These are phyloP conservation scores for Capsella rubella DNA, from an alignment of 441 rosid genomes.

Conservation along the genomic window DNA sequence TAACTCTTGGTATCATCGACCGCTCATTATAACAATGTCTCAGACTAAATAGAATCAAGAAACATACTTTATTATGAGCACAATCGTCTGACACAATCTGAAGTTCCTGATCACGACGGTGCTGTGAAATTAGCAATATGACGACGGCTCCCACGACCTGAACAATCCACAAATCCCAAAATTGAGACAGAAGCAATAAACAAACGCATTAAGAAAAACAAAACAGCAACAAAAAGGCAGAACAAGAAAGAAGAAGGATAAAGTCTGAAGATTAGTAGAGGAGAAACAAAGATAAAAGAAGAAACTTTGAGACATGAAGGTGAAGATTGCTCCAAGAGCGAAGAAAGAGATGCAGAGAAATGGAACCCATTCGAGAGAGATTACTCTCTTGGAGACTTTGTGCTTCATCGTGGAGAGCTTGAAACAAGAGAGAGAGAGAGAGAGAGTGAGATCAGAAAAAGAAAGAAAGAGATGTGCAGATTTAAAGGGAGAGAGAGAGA, in stretches of 20 bases:
- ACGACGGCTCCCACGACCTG: slow-evolving; percentile 38
- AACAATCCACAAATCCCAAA: not conserved
- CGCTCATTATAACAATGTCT: not conserved
- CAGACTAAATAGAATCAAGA: not conserved
- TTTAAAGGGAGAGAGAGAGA: slow-evolving; percentile 17
- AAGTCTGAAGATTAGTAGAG: not conserved
- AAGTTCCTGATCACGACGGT: slow-evolving; percentile 62
- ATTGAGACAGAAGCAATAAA: not conserved
- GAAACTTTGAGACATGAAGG: slow-evolving; percentile 57
- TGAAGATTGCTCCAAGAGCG: slow-evolving; percentile 69
- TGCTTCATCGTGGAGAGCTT: slow-evolving; percentile 40
- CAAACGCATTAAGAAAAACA: not conserved
- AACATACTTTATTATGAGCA: slow-evolving; percentile 57
- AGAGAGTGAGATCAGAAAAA: slow-evolving; percentile 30
- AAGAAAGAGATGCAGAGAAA: slow-evolving; percentile 72
- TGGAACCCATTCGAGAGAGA: slow-evolving; percentile 78
- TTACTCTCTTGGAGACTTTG: slow-evolving; percentile 43
- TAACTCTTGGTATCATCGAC: not conserved
- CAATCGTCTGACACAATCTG: slow-evolving; percentile 64
- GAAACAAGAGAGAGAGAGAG: slow-evolving; percentile 4
- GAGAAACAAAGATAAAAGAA: not conserved
- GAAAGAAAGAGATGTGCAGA: slow-evolving; percentile 20
- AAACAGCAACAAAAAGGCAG: not conserved
- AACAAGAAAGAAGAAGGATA: not conserved
- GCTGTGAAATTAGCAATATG: slow-evolving; percentile 51